Conservation (phyloP, 371 early-diverging fungal genomes). For the Dinochytrium kinnereticum region DNA sequence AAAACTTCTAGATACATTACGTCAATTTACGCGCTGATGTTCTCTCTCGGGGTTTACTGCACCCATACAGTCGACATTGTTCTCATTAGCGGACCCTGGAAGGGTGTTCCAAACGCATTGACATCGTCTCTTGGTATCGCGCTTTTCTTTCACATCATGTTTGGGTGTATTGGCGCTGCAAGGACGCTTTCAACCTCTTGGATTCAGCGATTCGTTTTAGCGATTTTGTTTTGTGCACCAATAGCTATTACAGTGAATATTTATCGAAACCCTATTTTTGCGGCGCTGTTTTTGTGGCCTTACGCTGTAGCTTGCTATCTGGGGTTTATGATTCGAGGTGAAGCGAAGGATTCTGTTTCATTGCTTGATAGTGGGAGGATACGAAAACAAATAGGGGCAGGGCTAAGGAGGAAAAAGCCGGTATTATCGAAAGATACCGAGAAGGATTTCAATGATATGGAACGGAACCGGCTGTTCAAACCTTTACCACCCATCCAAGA, state of each 20-base stretch:
- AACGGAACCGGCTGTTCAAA: no score
- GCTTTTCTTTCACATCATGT: not conserved
- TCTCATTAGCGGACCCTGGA: not conserved
- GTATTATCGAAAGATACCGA: no score
- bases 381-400: no score
- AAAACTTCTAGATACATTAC: no score
- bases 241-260: not conserved
- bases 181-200: not conserved
- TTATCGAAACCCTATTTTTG: not conserved
- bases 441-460: no score
- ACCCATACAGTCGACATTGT: not conserved
- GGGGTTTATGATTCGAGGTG: no score
- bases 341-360: no score
- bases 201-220: not conserved
- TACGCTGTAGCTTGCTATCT: not conserved
- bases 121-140: not conserved
- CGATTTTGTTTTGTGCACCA: not conserved
- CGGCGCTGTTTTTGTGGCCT: not conserved
- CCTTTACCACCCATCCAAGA: no score
- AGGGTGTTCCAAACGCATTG: not conserved
- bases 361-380: no score
- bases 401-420: no score
- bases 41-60: not conserved
- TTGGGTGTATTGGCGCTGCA: not conserved
- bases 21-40: not conserved